These are phyloP conservation scores for Barnettozyma populi DNA, from an alignment of 805 yeast species.

Conservation along the genomic window DNA sequence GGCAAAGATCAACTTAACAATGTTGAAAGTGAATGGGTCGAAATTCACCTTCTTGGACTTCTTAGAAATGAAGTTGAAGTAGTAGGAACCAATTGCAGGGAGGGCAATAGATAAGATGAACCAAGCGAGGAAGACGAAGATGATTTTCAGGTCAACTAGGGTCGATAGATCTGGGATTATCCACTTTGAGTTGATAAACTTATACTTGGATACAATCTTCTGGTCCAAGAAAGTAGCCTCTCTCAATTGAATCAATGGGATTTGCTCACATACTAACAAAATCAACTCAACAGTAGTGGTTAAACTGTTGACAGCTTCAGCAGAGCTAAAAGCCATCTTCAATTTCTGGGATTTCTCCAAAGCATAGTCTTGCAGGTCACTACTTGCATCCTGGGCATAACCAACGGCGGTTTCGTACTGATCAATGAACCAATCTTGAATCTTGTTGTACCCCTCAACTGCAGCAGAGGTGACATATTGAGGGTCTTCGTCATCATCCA, in stretches of 20 bases:
- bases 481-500: conserved; percentile 15
- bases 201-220: conserved; percentile 17
- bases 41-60: conserved; percentile 31
- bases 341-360: conserved; percentile 12
- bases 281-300: conserved; percentile 17
- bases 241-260: conserved; percentile 17
- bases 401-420: conserved; percentile 21
- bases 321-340: conserved; percentile 23
- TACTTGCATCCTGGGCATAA: conserved; percentile 15
- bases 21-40: conserved; percentile 52
- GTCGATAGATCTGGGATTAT: conserved; percentile 17
- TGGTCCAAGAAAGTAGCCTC: conserved; percentile 20
- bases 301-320: conserved; percentile 23
- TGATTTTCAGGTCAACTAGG: conserved; percentile 18
- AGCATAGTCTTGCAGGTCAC: conserved; percentile 6
- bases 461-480: conserved; percentile 11
- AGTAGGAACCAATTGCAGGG: conserved; percentile 25
- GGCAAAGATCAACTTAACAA: conserved; percentile 40
- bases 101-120: conserved; percentile 13
- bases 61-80: conserved; percentile 26
- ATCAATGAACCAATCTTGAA: conserved; percentile 20
- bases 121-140: conserved; percentile 24
- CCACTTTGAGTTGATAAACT: conserved; percentile 10
- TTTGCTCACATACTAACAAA: conserved; percentile 13
- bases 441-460: conserved; percentile 9